phyloP scores from a whole-genome alignment of 2,329 filamentous ascomycete genomes.

The Lachnum nothofagi region DNA sequence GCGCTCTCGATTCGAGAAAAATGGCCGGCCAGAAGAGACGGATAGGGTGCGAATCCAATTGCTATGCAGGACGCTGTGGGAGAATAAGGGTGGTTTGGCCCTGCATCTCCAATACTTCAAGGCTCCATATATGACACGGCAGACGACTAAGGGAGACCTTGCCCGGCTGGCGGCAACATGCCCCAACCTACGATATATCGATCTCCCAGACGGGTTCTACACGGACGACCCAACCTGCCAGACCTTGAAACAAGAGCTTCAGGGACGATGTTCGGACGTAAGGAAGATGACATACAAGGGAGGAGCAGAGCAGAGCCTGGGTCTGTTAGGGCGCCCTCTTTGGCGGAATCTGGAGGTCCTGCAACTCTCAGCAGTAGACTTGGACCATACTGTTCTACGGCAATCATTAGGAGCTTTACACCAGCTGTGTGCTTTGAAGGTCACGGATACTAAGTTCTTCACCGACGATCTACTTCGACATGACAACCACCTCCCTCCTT shows the following conservation, averaged over 20 bases:
- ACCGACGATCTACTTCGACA: constrained; percentile 71
- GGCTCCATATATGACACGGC: constrained; percentile 86
- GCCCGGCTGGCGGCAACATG: constrained; percentile 80
- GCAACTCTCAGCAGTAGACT: constrained; percentile 61
- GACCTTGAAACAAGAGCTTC: constrained; percentile 75
- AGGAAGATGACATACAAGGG: constrained; percentile 81
- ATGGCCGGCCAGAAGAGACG: constrained; percentile 75
- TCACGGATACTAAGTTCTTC: constrained; percentile 64
- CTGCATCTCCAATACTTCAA: constrained; percentile 73
- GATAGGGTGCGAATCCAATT: constrained; percentile 70
- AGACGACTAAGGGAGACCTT: constrained; percentile 77
- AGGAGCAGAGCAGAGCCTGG: constrained; percentile 73
- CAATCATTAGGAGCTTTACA: constrained; percentile 64
- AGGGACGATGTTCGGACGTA: constrained; percentile 75
- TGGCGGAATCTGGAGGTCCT: constrained; percentile 71
- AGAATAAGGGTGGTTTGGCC: constrained; percentile 62
- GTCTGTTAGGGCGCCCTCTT: constrained; percentile 59
- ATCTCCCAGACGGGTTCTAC: constrained; percentile 84
- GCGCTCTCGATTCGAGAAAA: constrained; percentile 66
- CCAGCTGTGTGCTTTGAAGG: constrained; percentile 66
- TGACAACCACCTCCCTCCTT: constrained; percentile 60
- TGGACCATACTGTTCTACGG: constrained; percentile 67
- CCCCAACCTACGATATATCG: constrained; percentile 81
- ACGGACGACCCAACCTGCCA: constrained; percentile 71
- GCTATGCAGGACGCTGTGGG: constrained; percentile 75